Evolutionary conservation across 2,329 filamentous ascomycete genomes (phyloP).

Genomic region (Macroventuria anomochaeta): DNA sequence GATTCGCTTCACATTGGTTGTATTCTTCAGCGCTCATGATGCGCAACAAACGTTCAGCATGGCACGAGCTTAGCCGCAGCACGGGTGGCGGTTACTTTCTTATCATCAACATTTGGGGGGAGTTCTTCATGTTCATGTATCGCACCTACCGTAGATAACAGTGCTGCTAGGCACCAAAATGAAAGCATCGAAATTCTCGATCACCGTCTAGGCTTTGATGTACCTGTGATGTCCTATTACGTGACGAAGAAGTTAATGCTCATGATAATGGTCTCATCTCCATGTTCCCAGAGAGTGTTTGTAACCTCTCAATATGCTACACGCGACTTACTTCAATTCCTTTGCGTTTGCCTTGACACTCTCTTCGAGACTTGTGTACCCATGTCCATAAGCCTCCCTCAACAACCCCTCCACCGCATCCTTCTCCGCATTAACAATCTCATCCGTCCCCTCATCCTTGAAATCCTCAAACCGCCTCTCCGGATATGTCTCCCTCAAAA

Average conservation of each 20-base stretch:
- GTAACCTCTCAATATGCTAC: too few relatives aligned
- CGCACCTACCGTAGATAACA: conserved; percentile 11
- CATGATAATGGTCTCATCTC: too few relatives aligned
- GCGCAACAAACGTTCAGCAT: conserved; percentile 27
- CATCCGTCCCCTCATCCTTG: conserved; percentile 23
- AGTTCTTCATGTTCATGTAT: not conserved
- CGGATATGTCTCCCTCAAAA: conserved; percentile 51
- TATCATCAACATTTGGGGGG: not conserved
- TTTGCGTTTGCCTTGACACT: conserved; percentile 23
- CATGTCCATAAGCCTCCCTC: conserved; percentile 35
- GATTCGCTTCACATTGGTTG: conserved; percentile 24
- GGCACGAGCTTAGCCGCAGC: conserved; percentile 9
- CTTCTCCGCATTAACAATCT: conserved; percentile 23
- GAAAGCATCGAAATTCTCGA: conserved; percentile 9
- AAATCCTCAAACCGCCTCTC: conserved; percentile 44
- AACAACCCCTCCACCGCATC: conserved; percentile 36
- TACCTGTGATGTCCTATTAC: not conserved
- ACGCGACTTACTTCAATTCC: not conserved
- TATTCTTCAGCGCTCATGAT: conserved; percentile 23
- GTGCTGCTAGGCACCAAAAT: conserved; percentile 17
- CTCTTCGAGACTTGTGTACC: conserved; percentile 37
- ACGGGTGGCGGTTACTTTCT: conserved; percentile 7
- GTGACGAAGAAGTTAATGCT: too few relatives aligned
- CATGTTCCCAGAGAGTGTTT: too few relatives aligned
- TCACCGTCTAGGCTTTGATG: not conserved